Conservation (phyloP, 176 grass and related monocot species). For the Chrysopogon serrulatus region DNA sequence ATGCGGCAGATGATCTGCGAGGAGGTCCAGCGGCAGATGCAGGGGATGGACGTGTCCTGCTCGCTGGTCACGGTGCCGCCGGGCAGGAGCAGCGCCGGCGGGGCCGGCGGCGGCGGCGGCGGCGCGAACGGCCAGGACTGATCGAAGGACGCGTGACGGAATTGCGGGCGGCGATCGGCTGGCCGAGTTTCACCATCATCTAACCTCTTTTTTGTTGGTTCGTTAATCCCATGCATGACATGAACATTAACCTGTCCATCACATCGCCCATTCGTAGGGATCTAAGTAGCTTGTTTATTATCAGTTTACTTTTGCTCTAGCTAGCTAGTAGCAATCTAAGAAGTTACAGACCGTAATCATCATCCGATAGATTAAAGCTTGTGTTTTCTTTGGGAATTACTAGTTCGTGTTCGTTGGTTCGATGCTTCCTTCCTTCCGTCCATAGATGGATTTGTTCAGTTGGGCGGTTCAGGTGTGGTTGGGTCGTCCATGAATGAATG, state of each 20-base stretch:
- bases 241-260: not conserved
- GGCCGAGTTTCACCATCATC: not conserved
- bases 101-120: not conserved
- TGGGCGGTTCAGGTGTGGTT: constrained; percentile 34
- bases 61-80: constrained; percentile 1
- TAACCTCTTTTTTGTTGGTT: not conserved
- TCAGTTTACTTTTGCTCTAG: not conserved
- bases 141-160: not conserved
- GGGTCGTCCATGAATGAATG: constrained; percentile 22
- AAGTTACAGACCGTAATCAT: not conserved
- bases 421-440: not conserved
- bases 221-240: not conserved
- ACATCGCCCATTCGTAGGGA: not conserved
- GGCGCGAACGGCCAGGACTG: not conserved
- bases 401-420: constrained; percentile 17
- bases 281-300: not conserved
- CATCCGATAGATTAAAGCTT: not conserved
- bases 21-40: constrained; percentile 66
- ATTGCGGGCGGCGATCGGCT: not conserved
- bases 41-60: constrained; percentile 24
- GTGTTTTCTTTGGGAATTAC: not conserved
- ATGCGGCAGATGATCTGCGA: constrained; percentile 59
- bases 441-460: not conserved
- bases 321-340: not conserved
- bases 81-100: not conserved